These are phyloP conservation scores for Paraphoma sp. DNA, from an alignment of 2,329 filamentous ascomycete species.

Conservation along the genomic window DNA sequence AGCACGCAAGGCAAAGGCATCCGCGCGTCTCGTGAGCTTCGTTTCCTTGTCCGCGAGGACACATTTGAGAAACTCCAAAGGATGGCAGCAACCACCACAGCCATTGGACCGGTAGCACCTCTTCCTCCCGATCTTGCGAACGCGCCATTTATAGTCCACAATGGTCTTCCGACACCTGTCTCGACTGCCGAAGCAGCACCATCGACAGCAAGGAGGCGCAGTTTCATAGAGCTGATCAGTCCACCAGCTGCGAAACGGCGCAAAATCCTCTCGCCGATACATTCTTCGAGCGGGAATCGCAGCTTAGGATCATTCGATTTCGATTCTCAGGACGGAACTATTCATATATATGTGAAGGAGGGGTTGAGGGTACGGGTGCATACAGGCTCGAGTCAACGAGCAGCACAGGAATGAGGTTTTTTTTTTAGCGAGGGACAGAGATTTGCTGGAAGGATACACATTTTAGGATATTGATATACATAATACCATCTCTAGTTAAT, in stretches of 20 bases:
- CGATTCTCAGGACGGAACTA: constrained; percentile 23
- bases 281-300: constrained; percentile 12
- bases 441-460: too few species aligned
- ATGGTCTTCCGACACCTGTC: neutral
- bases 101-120: neutral
- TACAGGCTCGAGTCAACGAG: neutral
- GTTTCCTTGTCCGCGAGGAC: constrained; percentile 28
- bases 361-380: constrained; percentile 25
- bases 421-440: too few species aligned
- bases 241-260: constrained; percentile 28
- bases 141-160: too few species aligned
- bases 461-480: too few species aligned
- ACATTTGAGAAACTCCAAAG: constrained; percentile 13
- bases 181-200: neutral
- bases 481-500: too few species aligned
- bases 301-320: constrained; percentile 21
- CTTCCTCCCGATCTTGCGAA: neutral
- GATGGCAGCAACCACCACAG: neutral
- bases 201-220: constrained; percentile 10
- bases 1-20: constrained; percentile 31
- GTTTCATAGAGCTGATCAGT: constrained; percentile 14
- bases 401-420: too few species aligned
- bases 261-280: constrained; percentile 17
- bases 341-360: constrained; percentile 24
- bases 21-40: constrained; percentile 21